A percentile compares a stretch with the other conserved stretches of the same genome.
These are phyloP conservation scores for Pyrenophora seminiperda DNA, from an alignment of 2,329 filamentous ascomycete genomes.

Conservation along the genomic window DNA sequence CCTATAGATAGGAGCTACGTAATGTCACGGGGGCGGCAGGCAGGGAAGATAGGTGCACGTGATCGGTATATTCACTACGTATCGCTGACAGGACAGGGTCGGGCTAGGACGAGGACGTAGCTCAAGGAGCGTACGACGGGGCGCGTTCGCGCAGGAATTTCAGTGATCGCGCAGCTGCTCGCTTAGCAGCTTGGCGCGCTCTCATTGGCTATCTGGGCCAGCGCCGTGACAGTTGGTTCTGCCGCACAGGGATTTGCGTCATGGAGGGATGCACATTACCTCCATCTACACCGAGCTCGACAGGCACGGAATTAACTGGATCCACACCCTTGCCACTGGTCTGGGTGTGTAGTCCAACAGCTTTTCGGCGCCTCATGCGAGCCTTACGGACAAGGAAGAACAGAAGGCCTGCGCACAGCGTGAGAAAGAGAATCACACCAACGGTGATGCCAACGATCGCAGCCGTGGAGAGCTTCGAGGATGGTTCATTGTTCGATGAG, in stretches of 20 bases:
- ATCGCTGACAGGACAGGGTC: too few relatives aligned
- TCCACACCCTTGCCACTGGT: too few relatives aligned
- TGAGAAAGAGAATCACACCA: background rate
- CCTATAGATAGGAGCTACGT: too few relatives aligned
- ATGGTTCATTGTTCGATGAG: background rate
- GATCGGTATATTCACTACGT: too few relatives aligned
- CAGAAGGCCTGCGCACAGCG: background rate
- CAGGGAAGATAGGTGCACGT: too few relatives aligned
- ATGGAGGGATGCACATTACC: background rate
- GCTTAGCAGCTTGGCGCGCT: background rate
- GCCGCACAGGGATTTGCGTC: background rate
- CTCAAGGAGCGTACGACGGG: background rate
- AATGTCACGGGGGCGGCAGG: too few relatives aligned
- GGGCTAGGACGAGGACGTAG: too few relatives aligned
- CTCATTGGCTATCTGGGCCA: background rate
- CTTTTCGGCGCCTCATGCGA: background rate
- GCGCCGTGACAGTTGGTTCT: background rate
- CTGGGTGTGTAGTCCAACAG: background rate
- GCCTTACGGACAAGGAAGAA: background rate
- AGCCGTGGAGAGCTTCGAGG: background rate
- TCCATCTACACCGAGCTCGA: background rate
- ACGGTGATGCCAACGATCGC: background rate
- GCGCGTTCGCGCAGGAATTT: background rate
- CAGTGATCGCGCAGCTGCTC: background rate
- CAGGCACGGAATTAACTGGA: background rate